Conservation (phyloP, 345 rosid genomes). For the Draba incana region DNA sequence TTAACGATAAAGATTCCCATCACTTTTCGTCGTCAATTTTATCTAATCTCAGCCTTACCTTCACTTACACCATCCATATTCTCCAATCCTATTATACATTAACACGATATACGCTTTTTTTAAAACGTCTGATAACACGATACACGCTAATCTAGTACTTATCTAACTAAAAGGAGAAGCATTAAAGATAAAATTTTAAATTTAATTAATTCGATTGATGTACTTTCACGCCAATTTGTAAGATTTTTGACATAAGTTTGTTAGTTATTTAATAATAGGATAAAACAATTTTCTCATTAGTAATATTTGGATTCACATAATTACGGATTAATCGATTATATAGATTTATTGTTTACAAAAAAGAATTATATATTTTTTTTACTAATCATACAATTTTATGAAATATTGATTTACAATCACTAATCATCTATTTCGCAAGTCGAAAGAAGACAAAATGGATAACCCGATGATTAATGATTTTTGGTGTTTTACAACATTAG, state of each 20-base stretch:
- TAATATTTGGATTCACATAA: no score
- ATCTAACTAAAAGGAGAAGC: neutral
- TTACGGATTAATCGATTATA: no score
- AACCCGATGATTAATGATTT: neutral
- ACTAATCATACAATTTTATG: no score
- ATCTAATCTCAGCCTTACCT: conserved; percentile 7
- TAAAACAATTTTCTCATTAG: no score
- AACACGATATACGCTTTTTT: neutral
- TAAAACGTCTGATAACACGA: neutral
- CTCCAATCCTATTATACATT: neutral
- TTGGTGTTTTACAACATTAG: neutral
- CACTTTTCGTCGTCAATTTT: conserved; percentile 15
- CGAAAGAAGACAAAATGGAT: no score
- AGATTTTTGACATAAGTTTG: neutral
- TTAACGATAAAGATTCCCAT: conserved; percentile 33
- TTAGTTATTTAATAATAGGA: no score
- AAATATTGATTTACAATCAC: no score
- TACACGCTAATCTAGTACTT: neutral
- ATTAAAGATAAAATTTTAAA: neutral
- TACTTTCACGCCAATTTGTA: neutral
- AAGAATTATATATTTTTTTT: no score
- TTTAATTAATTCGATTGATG: neutral
- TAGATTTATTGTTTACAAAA: no score
- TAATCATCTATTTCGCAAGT: no score
- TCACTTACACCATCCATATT: conserved; percentile 9